A percentile compares a stretch with the other conserved stretches of the same genome.
These are phyloP conservation scores for Emydomyces testavorans DNA, from an alignment of 2,329 filamentous ascomycete genomes.

Conservation along the genomic window DNA sequence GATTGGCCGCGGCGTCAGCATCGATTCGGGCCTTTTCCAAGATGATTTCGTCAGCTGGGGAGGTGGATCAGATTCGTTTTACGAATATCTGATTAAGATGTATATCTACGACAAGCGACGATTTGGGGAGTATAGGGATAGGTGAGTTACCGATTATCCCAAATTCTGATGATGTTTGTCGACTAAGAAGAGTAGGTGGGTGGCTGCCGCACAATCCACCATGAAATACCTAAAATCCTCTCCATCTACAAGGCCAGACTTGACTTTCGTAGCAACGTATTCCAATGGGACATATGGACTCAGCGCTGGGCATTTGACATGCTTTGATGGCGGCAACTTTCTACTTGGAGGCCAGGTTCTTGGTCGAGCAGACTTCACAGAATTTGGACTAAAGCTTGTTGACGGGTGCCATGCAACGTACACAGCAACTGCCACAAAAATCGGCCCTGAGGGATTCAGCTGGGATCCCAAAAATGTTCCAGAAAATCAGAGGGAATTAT, in stretches of 20 bases:
- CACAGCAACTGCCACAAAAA: conserved; percentile 52
- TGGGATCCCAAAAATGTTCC: conserved; percentile 48
- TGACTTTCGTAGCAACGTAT: conserved; percentile 51
- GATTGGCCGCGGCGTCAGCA: conserved; percentile 55
- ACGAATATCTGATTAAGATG: conserved; percentile 89
- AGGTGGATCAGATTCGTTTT: conserved; percentile 67
- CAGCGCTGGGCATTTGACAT: conserved; percentile 49
- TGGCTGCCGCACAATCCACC: conserved; percentile 61
- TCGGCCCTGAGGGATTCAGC: conserved; percentile 62
- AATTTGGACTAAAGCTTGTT: conserved; percentile 63
- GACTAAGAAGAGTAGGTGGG: conserved; percentile 44
- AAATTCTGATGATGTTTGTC: not conserved
- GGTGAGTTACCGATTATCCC: conserved; percentile 9
- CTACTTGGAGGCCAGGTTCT: conserved; percentile 68
- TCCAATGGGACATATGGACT: conserved; percentile 27
- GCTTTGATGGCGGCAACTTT: conserved; percentile 77
- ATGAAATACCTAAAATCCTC: conserved; percentile 60
- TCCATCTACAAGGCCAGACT: conserved; percentile 52
- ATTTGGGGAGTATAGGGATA: conserved; percentile 54
- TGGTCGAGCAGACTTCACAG: conserved; percentile 51
- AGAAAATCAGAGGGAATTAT: conserved; percentile 46
- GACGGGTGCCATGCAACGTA: conserved; percentile 67
- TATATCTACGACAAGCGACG: conserved; percentile 61
- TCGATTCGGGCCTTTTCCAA: conserved; percentile 54
- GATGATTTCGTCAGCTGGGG: conserved; percentile 63